Conservation (phyloP, 75 land plant genomes). For the Larix kaempferi region DNA sequence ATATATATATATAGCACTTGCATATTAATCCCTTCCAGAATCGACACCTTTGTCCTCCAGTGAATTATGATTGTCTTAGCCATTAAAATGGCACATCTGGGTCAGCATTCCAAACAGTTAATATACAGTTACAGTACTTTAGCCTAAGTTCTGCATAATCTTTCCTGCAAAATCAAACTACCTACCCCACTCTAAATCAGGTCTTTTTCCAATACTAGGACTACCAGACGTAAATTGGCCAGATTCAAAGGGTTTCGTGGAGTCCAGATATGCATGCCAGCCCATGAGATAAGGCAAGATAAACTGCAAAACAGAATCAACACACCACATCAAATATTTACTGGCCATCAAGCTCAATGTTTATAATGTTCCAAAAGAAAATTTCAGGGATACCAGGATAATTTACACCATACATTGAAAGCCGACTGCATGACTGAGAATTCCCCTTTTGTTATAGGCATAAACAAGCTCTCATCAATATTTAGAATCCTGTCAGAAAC, state of each 20-base stretch:
- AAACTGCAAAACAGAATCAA: slow-evolving; percentile 6
- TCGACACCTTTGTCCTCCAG: neutral
- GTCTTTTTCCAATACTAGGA: neutral
- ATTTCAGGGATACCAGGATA: neutral
- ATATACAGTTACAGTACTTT: neutral
- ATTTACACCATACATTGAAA: slow-evolving; percentile 46
- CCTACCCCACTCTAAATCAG: neutral
- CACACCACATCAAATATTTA: neutral
- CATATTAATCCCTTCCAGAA: too few species aligned
- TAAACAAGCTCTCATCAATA: slow-evolving; percentile 61
- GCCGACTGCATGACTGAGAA: slow-evolving; percentile 47
- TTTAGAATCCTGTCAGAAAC: slow-evolving; percentile 65
- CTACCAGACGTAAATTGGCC: neutral
- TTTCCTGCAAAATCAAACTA: neutral
- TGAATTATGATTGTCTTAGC: neutral
- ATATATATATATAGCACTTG: too few species aligned
- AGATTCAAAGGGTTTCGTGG: neutral
- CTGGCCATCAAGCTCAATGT: neutral
- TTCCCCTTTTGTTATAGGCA: slow-evolving; percentile 63
- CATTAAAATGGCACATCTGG: slow-evolving; percentile 4
- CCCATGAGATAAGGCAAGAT: slow-evolving; percentile 11
- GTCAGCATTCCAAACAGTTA: neutral
- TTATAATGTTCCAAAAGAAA: neutral
- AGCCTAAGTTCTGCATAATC: neutral
- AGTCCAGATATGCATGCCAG: neutral